Evolutionary conservation across 441 rosid genomes (phyloP).

Genomic region (Erodium trifolium): DNA sequence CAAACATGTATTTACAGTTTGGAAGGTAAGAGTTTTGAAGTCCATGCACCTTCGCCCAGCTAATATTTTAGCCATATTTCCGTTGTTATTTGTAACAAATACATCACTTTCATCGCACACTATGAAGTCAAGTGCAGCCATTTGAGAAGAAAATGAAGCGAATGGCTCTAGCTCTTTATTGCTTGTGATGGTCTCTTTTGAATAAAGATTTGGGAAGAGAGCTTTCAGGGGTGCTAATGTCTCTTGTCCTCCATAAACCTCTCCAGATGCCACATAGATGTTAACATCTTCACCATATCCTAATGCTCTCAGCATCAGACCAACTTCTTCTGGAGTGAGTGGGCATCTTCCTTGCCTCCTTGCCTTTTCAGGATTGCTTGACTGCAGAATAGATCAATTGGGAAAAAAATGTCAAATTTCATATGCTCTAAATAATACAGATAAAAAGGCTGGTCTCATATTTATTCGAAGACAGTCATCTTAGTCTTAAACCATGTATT

Average conservation of each 20-base stretch:
- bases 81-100: slow-evolving; percentile 93
- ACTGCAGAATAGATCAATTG: slow-evolving; percentile 31
- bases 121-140: slow-evolving; percentile 96
- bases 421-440: slow-evolving; percentile 19
- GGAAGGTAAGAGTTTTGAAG: neutral
- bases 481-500: too few species aligned
- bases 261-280: slow-evolving; percentile 97
- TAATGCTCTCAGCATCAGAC: slow-evolving; percentile 90
- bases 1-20: neutral
- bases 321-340: slow-evolving; percentile 93
- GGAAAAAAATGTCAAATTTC: neutral
- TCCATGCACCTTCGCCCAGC: slow-evolving; percentile 74
- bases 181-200: slow-evolving; percentile 77
- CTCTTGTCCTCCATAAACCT: slow-evolving; percentile 82
- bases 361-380: slow-evolving; percentile 66
- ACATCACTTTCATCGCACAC: slow-evolving; percentile 96
- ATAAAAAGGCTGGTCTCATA: neutral
- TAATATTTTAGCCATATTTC: slow-evolving; percentile 93
- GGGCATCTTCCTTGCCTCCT: slow-evolving; percentile 98
- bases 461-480: neutral
- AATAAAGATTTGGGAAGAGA: slow-evolving; percentile 78
- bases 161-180: slow-evolving; percentile 69
- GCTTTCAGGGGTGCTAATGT: slow-evolving; percentile 75
- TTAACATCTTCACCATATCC: slow-evolving; percentile 89
- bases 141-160: slow-evolving; percentile 70